phyloP scores from a whole-genome alignment of 805 yeast genomes.

The Yamadazyma tumulicola region DNA sequence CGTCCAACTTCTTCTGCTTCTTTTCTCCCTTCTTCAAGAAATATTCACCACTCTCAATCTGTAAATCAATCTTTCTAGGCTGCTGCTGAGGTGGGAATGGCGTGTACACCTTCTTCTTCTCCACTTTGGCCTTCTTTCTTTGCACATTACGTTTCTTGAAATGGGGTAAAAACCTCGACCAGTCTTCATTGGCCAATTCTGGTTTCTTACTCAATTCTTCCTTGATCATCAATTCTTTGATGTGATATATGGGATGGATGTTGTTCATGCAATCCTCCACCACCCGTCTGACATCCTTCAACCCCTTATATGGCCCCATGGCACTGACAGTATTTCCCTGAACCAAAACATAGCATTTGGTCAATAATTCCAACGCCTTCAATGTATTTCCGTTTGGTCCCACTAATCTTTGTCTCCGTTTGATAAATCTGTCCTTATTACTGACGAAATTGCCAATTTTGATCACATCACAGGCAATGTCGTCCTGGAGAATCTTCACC shows the following conservation, averaged over 20 bases:
- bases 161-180: constrained; percentile 95
- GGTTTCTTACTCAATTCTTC: constrained; percentile 94
- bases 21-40: constrained; percentile 87
- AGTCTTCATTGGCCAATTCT: constrained; percentile 90
- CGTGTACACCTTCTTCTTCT: constrained; percentile 78
- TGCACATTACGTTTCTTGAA: constrained; percentile 96
- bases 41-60: constrained; percentile 97
- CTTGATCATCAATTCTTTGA: constrained; percentile 95
- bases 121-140: constrained; percentile 74
- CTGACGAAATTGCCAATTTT: constrained; percentile 87
- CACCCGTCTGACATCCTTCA: constrained; percentile 87
- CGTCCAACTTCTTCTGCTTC: constrained; percentile 63
- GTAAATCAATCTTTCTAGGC: constrained; percentile 95
- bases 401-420: constrained; percentile 91
- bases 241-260: constrained; percentile 95
- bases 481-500: constrained; percentile 84
- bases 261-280: constrained; percentile 98
- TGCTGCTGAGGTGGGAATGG: constrained; percentile 98
- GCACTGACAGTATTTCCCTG: constrained; percentile 97
- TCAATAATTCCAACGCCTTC: constrained; percentile 89
- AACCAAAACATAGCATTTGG: constrained; percentile 93
- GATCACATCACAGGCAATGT: constrained; percentile 91
- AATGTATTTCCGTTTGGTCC: constrained; percentile 97
- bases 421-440: constrained; percentile 90
- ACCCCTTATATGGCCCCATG: constrained; percentile 94